Base-by-base conservation (phyloP, 176 grass and related monocot genomes). In the Elaeis guineensis region DNA sequence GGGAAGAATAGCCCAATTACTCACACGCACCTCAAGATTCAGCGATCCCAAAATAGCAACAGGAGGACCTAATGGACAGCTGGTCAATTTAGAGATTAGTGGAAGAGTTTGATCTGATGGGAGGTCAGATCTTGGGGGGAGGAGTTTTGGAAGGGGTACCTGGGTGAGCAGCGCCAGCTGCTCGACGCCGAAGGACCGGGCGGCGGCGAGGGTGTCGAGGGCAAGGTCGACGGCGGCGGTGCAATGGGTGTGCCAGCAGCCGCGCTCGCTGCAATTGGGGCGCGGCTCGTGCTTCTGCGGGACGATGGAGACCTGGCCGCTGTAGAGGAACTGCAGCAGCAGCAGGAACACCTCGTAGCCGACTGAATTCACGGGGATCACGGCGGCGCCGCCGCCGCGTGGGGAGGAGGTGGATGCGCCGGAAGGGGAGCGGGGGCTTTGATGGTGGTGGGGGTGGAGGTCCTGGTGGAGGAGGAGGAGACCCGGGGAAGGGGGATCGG, bases 321-420 rank as follows among this genome's bases (percentile, higher is more conserved):
- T 98, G 84, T 98, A 98, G 16, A 98, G 74, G 79, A 98, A 98
- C 82, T 98, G 94, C 26, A 98, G 85, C 18, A 98, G 66, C 62
- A 98, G 68, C 63, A 98, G 67, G 84, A 98, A 98, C 69, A 98
- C 93, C 79, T 98, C 93, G 75, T 98, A 98, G 70, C 81, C 89
- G 29, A 92, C 84, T 7, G 87, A 92, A 79, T 83, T 98, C 8
- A 92, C 87, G 0, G 93, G 87, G 62, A 98, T 98, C 19, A 82
- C 80, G 0, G 77, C 70, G 7, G 73, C 78, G 0, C 62, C 29
- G 0, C 77, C 74, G 5, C 59, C 52, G 19, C 86, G 79, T 14
- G 80, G 84, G 4, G 93, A 86, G 2, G 93, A 83, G 0, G 74
- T 54, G 9, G 82, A 79, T n/a, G 78, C 64, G 35, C 78, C 71